A percentile compares a stretch with the other conserved stretches of the same genome.
phyloP scores from a whole-genome alignment of 106 monocot genomes.

The Hemerocallis citrina region DNA sequence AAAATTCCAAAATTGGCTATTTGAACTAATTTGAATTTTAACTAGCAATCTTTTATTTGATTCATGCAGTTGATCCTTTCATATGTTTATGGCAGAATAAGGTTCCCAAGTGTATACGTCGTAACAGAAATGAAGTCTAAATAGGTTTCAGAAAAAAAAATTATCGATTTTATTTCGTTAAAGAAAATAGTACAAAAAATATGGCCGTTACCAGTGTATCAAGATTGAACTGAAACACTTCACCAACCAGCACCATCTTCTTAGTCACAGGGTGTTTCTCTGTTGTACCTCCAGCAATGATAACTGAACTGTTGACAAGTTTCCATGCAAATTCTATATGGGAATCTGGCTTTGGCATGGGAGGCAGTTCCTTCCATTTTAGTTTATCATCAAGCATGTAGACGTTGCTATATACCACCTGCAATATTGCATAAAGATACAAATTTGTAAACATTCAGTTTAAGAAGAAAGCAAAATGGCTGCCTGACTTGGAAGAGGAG shows the following conservation, averaged over 20 bases:
- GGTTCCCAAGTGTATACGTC: neutral
- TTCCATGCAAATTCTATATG: constrained; percentile 95
- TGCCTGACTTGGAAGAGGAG: too few relatives aligned
- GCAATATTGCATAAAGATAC: neutral
- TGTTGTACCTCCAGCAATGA: constrained; percentile 85
- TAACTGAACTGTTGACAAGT: constrained; percentile 77
- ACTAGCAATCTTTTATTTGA: neutral
- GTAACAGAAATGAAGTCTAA: neutral
- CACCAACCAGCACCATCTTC: constrained; percentile 91
- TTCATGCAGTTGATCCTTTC: neutral
- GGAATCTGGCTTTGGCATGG: constrained; percentile 96
- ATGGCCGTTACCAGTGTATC: constrained; percentile 19
- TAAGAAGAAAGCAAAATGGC: neutral
- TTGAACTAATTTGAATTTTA: neutral
- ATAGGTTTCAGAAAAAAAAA: neutral
- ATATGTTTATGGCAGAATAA: neutral
- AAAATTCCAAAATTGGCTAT: neutral
- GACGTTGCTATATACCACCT: constrained; percentile 79
- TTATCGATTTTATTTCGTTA: too few relatives aligned
- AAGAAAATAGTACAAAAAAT: too few relatives aligned
- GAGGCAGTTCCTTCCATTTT: constrained; percentile 65
- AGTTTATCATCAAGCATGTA: constrained; percentile 77
- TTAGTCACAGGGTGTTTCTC: constrained; percentile 85
- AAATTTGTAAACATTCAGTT: neutral
- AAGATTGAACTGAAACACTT: constrained; percentile 64